Percentiles rank a stretch among this genome's conserved stretches.
These are phyloP conservation scores for Hura crepitans DNA, from an alignment of 441 rosid genomes.

Conservation along the genomic window DNA sequence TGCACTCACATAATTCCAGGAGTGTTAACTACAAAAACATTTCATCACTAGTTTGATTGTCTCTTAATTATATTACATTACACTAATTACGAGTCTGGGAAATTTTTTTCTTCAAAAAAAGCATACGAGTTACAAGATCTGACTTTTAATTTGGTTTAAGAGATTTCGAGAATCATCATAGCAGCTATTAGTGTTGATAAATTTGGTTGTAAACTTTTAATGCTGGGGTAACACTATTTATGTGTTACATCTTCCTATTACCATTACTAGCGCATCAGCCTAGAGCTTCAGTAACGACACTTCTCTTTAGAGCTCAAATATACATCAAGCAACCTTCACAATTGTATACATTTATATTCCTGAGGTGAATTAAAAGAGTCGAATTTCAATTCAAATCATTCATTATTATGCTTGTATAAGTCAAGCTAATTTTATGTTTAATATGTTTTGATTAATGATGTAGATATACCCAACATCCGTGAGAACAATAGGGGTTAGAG, in stretches of 20 bases:
- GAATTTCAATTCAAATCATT: not conserved
- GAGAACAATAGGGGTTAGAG: conserved; percentile 86
- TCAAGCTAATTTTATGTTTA: too few species aligned
- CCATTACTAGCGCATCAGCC: conserved; percentile 68
- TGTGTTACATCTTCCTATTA: conserved; percentile 57
- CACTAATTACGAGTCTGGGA: not conserved
- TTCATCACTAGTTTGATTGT: conserved; percentile 54
- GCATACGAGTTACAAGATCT: conserved; percentile 18
- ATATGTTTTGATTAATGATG: conserved; percentile 17
- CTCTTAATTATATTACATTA: too few species aligned
- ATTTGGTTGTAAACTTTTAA: conserved; percentile 75
- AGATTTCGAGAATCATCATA: conserved; percentile 73
- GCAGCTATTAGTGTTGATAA: conserved; percentile 70
- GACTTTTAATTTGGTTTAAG: conserved; percentile 32
- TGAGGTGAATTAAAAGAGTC: conserved; percentile 45
- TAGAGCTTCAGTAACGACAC: conserved; percentile 49
- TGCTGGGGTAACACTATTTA: conserved; percentile 66
- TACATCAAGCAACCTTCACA: conserved; percentile 75
- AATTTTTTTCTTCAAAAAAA: not conserved
- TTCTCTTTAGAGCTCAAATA: conserved; percentile 73
- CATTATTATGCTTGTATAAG: too few species aligned
- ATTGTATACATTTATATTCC: conserved; percentile 79
- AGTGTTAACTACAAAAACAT: conserved; percentile 62
- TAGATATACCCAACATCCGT: conserved; percentile 84
- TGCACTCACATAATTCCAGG: conserved; percentile 32